Conservation (phyloP, 495 filamentous ascomycete genomes). For the Ramalina peruviana region DNA sequence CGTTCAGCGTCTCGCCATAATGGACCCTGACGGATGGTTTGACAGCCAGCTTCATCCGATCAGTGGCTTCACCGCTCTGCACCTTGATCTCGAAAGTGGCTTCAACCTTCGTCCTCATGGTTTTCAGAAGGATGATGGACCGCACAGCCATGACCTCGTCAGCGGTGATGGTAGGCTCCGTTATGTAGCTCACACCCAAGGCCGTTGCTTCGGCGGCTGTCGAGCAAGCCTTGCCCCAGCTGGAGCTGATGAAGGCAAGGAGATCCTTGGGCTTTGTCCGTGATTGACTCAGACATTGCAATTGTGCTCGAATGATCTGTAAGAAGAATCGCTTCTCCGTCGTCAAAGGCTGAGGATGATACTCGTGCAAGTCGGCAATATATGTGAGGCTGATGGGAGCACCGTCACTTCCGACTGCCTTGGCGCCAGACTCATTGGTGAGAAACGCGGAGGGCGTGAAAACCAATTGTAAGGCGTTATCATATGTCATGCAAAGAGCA, state of each 20-base stretch:
- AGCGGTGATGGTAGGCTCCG: slow-evolving; percentile 35
- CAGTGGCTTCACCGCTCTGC: slow-evolving; percentile 16
- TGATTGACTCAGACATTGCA: slow-evolving; percentile 38
- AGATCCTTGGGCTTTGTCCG: slow-evolving; percentile 38
- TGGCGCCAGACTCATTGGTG: slow-evolving; percentile 11
- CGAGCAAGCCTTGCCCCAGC: slow-evolving; percentile 44
- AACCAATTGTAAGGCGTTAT: slow-evolving; percentile 57
- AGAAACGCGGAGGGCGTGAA: slow-evolving; percentile 55
- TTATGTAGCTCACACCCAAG: slow-evolving; percentile 39
- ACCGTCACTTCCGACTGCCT: slow-evolving; percentile 13
- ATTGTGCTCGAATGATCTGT: slow-evolving; percentile 43
- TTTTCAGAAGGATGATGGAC: slow-evolving; percentile 38
- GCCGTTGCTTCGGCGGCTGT: slow-evolving; percentile 40
- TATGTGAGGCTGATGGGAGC: slow-evolving; percentile 33
- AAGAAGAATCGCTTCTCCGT: slow-evolving; percentile 59
- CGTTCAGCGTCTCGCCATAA: slow-evolving; percentile 55
- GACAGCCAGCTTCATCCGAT: slow-evolving; percentile 23
- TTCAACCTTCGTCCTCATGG: slow-evolving; percentile 46
- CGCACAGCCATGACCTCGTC: slow-evolving; percentile 41
- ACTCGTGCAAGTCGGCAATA: slow-evolving; percentile 27
- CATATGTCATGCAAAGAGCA: slow-evolving; percentile 64
- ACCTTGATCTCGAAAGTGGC: slow-evolving; percentile 38
- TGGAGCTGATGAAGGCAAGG: slow-evolving; percentile 36
- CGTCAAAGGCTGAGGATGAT: slow-evolving; percentile 22
- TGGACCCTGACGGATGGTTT: slow-evolving; percentile 34